These are phyloP conservation scores for Rhodotorula sp. DNA, from an alignment of 1,284 basidiomycete genomes.

Conservation along the genomic window DNA sequence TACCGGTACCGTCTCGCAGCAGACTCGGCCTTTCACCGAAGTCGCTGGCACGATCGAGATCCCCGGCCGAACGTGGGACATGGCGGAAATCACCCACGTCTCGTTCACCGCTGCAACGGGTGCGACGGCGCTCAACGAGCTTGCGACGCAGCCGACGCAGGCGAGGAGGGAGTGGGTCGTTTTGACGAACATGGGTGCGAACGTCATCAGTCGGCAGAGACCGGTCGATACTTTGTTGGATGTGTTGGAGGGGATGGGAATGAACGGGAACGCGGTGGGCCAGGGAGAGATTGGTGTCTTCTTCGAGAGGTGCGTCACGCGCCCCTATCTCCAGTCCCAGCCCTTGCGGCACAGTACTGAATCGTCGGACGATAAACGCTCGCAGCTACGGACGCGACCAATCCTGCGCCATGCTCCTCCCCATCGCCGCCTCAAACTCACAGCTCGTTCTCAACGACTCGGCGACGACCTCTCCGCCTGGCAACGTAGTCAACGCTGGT, in stretches of 20 bases:
- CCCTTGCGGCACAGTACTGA: not conserved
- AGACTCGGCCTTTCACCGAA: constrained; percentile 51
- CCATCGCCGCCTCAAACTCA: constrained; percentile 54
- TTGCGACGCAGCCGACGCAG: constrained; percentile 73
- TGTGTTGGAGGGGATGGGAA: constrained; percentile 48
- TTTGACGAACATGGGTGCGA: constrained; percentile 78
- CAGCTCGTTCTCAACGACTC: constrained; percentile 21
- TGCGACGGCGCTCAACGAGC: constrained; percentile 62
- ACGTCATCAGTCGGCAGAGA: constrained; percentile 75
- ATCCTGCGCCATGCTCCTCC: constrained; percentile 86
- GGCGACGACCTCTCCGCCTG: constrained; percentile 1
- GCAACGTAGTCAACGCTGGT: constrained; percentile 52
- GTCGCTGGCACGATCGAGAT: constrained; percentile 71
- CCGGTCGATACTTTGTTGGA: constrained; percentile 73
- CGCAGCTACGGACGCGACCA: constrained; percentile 79
- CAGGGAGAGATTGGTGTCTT: constrained; percentile 43
- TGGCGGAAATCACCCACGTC: constrained; percentile 56
- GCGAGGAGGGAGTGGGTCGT: constrained; percentile 75
- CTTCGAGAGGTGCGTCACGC: constrained; percentile 43
- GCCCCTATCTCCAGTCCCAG: not conserved
- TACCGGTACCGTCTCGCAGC: not conserved
- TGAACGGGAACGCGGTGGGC: constrained; percentile 31
- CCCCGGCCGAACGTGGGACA: constrained; percentile 77
- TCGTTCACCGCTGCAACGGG: constrained; percentile 50
- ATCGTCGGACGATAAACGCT: not conserved